Percentiles rank a stretch among this genome's conserved stretches.
These are phyloP conservation scores for Drosera spatulata DNA, from an alignment of 179 eudicot species.

Conservation along the genomic window DNA sequence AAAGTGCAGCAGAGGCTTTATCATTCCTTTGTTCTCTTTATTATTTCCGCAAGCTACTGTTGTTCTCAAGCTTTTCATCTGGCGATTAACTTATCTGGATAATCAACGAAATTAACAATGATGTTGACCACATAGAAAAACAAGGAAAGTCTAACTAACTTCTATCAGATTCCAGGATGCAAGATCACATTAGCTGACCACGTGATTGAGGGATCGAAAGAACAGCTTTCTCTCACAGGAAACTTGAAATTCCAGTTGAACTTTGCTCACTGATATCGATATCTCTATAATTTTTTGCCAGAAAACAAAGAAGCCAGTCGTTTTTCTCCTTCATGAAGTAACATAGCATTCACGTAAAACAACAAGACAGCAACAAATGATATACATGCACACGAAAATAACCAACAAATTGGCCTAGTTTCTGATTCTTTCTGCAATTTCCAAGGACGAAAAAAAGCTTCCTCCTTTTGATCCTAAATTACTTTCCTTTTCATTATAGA, in stretches of 20 bases:
- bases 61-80: no score
- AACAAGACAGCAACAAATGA: neutral
- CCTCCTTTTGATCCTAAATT: neutral
- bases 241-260: conserved; percentile 6
- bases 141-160: no score
- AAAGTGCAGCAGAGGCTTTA: no score
- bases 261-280: neutral
- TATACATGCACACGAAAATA: neutral
- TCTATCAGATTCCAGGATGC: no score
- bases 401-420: neutral
- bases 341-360: conserved; percentile 1
- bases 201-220: conserved; percentile 1
- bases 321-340: neutral
- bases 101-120: no score
- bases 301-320: conserved; percentile 2
- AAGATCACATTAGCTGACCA: no score
- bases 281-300: neutral
- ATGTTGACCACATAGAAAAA: no score
- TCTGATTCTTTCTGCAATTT: neutral
- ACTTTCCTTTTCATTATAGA: neutral
- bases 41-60: no score
- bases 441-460: neutral
- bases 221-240: conserved; percentile 9
- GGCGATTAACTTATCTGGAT: no score
- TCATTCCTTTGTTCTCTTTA: no score